Percentiles rank a stretch among this genome's conserved stretches.
phyloP scores from a whole-genome alignment of 441 rosid species.

The Populus tomentosa region DNA sequence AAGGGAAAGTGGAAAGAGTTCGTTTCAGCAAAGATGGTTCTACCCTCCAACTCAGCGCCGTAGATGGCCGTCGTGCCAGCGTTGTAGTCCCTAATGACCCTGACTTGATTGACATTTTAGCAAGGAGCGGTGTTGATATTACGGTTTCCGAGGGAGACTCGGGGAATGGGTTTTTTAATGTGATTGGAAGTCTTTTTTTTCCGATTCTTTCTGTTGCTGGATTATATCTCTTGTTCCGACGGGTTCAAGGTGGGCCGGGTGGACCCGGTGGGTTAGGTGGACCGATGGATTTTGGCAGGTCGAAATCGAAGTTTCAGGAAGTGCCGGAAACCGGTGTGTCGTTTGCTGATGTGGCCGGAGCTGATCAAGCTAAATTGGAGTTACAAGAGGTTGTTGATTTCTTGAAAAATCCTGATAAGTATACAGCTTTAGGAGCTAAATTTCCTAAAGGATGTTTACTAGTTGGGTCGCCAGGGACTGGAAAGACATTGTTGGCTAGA shows the following conservation, averaged over 20 bases:
- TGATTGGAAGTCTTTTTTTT: slow-evolving; percentile 73
- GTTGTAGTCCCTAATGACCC: slow-evolving; percentile 90
- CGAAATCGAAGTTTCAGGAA: slow-evolving; percentile 91
- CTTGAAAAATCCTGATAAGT: slow-evolving; percentile 89
- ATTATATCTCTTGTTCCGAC: slow-evolving; percentile 73
- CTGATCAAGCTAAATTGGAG: slow-evolving; percentile 90
- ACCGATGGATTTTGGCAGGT: slow-evolving; percentile 93
- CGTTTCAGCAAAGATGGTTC: slow-evolving; percentile 91
- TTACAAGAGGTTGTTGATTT: slow-evolving; percentile 92
- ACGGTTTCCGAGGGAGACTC: slow-evolving; percentile 91
- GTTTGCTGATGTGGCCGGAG: slow-evolving; percentile 91
- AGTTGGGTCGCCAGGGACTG: slow-evolving; percentile 94
- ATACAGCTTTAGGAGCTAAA: slow-evolving; percentile 89
- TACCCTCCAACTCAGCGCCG: slow-evolving; percentile 76
- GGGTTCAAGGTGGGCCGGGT: slow-evolving; percentile 90
- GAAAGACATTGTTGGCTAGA: slow-evolving; percentile 80
- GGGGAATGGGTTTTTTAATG: slow-evolving; percentile 66
- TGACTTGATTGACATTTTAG: slow-evolving; percentile 80
- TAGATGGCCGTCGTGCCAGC: slow-evolving; percentile 82
- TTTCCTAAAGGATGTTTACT: slow-evolving; percentile 91
- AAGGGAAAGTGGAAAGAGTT: slow-evolving; percentile 88
- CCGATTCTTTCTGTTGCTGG: slow-evolving; percentile 82
- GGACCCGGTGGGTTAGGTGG: slow-evolving; percentile 97
- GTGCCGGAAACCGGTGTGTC: slow-evolving; percentile 94
- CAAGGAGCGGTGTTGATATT: slow-evolving; percentile 92